Evolutionary conservation across 179 eudicot genomes (phyloP).

Genomic region (Monotropa hypopitys): DNA sequence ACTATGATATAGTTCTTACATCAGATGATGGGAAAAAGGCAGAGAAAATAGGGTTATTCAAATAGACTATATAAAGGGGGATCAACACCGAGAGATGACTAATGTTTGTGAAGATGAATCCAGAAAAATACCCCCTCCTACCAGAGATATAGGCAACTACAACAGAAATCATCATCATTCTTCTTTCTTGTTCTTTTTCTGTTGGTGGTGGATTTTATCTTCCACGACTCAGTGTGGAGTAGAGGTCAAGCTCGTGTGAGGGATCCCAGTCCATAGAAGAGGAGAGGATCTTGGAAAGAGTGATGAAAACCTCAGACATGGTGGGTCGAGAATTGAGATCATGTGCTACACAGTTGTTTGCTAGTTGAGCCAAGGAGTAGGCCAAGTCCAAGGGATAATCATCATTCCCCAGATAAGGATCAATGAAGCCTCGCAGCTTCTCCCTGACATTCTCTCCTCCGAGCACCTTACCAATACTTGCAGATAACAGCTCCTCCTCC

Average conservation of each 20-base stretch:
- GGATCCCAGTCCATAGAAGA: slow-evolving; percentile 69
- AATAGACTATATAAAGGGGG: too few relatives aligned
- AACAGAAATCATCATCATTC: background rate
- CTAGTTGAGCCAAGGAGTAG: slow-evolving; percentile 48
- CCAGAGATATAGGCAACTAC: too few relatives aligned
- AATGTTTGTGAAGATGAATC: too few relatives aligned
- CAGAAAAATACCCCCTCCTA: too few relatives aligned
- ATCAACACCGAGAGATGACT: too few relatives aligned
- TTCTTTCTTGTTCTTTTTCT: background rate
- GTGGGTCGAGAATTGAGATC: slow-evolving; percentile 43
- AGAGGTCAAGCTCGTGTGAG: slow-evolving; percentile 29
- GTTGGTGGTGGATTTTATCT: slow-evolving; percentile 5
- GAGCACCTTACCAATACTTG: slow-evolving; percentile 25
- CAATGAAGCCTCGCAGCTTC: slow-evolving; percentile 41
- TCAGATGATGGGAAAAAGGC: too few relatives aligned
- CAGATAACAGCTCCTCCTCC: slow-evolving; percentile 24
- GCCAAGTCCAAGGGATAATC: slow-evolving; percentile 54
- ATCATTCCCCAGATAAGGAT: slow-evolving; percentile 29
- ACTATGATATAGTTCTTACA: too few relatives aligned
- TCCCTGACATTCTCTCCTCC: slow-evolving; percentile 46
- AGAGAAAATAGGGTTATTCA: too few relatives aligned
- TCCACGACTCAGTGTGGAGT: slow-evolving; percentile 13
- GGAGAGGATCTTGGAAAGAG: slow-evolving; percentile 39
- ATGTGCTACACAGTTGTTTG: slow-evolving; percentile 37
- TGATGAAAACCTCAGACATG: slow-evolving; percentile 36